phyloP scores from a whole-genome alignment of 1,284 basidiomycete genomes.

The Naganishia liquefaciens region DNA sequence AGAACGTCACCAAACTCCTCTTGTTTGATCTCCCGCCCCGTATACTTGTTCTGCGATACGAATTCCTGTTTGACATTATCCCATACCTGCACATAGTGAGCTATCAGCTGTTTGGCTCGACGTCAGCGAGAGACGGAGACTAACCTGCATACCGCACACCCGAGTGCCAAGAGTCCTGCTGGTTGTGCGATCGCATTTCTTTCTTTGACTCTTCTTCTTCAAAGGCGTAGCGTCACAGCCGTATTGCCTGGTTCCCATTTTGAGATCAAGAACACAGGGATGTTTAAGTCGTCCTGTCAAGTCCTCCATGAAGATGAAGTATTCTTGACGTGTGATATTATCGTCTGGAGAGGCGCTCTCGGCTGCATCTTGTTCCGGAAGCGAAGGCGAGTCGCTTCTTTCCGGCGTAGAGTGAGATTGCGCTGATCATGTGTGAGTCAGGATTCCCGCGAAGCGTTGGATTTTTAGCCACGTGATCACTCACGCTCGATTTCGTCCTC shows the following conservation, averaged over 20 bases:
- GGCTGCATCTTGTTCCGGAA: conserved; percentile 8
- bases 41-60: conserved; percentile 94
- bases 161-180: conserved; percentile 86
- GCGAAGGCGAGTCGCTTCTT: conserved; percentile 2
- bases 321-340: conserved; percentile 77
- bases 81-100: conserved; percentile 71
- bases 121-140: conserved; percentile 40
- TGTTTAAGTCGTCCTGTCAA: conserved; percentile 89
- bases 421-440: background rate
- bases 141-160: conserved; percentile 98
- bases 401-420: conserved; percentile 14
- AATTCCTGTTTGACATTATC: conserved; percentile 78
- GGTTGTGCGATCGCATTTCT: conserved; percentile 96
- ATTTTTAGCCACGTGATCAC: background rate
- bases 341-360: conserved; percentile 32
- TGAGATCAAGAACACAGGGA: conserved; percentile 95
- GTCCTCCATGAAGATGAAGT: conserved; percentile 99
- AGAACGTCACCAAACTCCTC: conserved; percentile 82
- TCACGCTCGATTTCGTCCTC: conserved; percentile 23
- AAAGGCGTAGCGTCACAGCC: conserved; percentile 88
- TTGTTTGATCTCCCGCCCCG: conserved; percentile 81
- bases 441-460: background rate
- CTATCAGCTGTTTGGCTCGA: background rate
- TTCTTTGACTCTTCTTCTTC: conserved; percentile 97
- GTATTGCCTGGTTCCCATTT: conserved; percentile 99